Evolutionary conservation across 1,139 yeast genomes (phyloP), one percentile per base, ranked within the genome.

Genomic region (Fermentozyma sake): DNA sequence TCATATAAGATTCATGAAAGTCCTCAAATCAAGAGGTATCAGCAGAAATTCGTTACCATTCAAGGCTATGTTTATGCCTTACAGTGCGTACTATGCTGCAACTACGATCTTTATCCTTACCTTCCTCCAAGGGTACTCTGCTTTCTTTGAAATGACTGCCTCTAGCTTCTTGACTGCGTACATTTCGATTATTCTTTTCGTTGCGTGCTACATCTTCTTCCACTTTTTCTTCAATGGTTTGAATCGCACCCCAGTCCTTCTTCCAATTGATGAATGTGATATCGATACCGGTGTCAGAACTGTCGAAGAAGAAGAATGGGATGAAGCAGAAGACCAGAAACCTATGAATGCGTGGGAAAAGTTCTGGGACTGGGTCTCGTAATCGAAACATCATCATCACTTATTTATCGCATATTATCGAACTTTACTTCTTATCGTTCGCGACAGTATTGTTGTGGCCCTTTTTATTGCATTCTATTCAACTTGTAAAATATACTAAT

Each of bases 61-160:
- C 60, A 79, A 77, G 48, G 85, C 86, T n/a, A 48, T 48, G 22
- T 63, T 68, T 32, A 77, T 76, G 77, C 86, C 86, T n/a, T 72
- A 46, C 38, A 61, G 66, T 39, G 78, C 86, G 3, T 74, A 72
- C 52, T 77, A 78, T 45, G 68, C 82, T 8, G 59, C 72, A 6
- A 50, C 63, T 29, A 59, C 76, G 33, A 59, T 72, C 33, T 47
- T 72, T 26, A 57, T 80, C 18, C 61, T 80, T 39, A 72, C 75
- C 18, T 61, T 82, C 42, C 66, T 84, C 37, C 89, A 83, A 58
- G 94, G 94, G 16, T 83, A 73, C 55, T 55, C 64, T 1, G 75
- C 72, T 2, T 80, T 79, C 59, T 76, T 71, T 30, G 62, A 58
- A 23, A 65, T 80, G 46, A 62, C 57, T 27, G 82, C 71, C 1